A percentile compares a stretch with the other conserved stretches of the same genome.
These are phyloP conservation scores for Periglandula ipomoeae DNA, from an alignment of 2,329 filamentous ascomycete species.

Conservation along the genomic window DNA sequence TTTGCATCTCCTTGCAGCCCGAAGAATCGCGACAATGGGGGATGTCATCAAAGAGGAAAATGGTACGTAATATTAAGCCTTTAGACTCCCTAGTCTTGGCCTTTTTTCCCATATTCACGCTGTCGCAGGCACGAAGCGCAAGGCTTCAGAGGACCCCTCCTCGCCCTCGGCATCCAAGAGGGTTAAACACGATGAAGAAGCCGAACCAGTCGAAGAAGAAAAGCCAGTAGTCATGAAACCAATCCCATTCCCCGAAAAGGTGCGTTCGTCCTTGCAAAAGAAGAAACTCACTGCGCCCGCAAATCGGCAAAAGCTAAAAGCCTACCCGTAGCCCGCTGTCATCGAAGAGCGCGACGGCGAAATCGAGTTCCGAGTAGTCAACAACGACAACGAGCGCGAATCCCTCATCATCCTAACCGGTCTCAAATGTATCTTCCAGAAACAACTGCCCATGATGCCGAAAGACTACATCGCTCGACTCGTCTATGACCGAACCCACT, in stretches of 20 bases:
- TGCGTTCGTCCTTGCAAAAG: conserved; percentile 21
- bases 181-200: conserved; percentile 39
- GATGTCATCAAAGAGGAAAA: conserved; percentile 21
- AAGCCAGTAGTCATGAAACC: conserved; percentile 44
- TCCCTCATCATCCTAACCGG: conserved; percentile 92
- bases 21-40: background rate
- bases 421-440: conserved; percentile 96
- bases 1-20: background rate
- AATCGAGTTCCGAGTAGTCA: conserved; percentile 95
- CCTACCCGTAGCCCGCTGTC: conserved; percentile 5
- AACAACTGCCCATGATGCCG: conserved; percentile 97
- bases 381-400: conserved; percentile 84
- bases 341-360: conserved; percentile 81
- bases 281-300: too few relatives aligned
- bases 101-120: background rate
- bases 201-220: conserved; percentile 28
- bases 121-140: conserved; percentile 53
- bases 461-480: conserved; percentile 97
- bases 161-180: conserved; percentile 57
- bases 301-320: conserved; percentile 2
- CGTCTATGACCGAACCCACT: conserved; percentile 92
- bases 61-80: conserved; percentile 17
- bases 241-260: conserved; percentile 86
- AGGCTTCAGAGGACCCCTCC: conserved; percentile 57
- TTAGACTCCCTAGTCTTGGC: background rate